Conservation (phyloP, 2,329 filamentous ascomycete species). For the Penicillium italicum region DNA sequence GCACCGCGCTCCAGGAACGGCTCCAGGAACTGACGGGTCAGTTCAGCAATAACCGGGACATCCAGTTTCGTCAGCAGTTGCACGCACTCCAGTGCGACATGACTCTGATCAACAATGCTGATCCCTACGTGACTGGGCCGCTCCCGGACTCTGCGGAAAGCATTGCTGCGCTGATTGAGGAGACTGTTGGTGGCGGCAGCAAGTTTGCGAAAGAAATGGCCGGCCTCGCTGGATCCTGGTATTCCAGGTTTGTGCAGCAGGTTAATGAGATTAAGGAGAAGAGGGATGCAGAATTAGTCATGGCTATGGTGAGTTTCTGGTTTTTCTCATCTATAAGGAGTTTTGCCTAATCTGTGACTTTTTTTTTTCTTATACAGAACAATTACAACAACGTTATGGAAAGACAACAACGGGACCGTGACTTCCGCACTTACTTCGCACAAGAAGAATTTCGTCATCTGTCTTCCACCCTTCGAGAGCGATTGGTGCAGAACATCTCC, state of each 20-base stretch:
- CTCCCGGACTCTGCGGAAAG: conserved; percentile 64
- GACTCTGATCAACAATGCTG: conserved; percentile 76
- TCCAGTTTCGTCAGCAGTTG: conserved; percentile 82
- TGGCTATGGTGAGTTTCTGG: conserved; percentile 65
- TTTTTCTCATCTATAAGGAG: neutral
- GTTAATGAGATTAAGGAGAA: conserved; percentile 86
- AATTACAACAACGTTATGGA: conserved; percentile 55
- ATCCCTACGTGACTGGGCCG: conserved; percentile 70
- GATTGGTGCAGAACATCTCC: conserved; percentile 56
- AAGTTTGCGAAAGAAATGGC: conserved; percentile 66
- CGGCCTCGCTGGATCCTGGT: conserved; percentile 69
- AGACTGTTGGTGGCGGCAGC: conserved; percentile 52
- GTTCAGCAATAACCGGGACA: conserved; percentile 76
- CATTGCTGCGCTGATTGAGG: conserved; percentile 60
- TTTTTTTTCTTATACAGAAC: conserved; percentile 42
- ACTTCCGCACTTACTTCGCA: conserved; percentile 59
- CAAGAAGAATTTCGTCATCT: conserved; percentile 61
- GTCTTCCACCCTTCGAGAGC: conserved; percentile 57
- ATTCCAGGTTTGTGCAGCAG: conserved; percentile 78
- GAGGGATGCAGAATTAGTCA: conserved; percentile 76
- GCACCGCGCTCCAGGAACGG: conserved; percentile 75
- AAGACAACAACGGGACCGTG: conserved; percentile 55
- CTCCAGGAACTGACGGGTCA: conserved; percentile 71
- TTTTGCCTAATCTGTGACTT: neutral
- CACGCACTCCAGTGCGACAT: conserved; percentile 90